phyloP scores from a whole-genome alignment of 192 early-diverging fungal genomes.

The Polychytrium aggregatum region DNA sequence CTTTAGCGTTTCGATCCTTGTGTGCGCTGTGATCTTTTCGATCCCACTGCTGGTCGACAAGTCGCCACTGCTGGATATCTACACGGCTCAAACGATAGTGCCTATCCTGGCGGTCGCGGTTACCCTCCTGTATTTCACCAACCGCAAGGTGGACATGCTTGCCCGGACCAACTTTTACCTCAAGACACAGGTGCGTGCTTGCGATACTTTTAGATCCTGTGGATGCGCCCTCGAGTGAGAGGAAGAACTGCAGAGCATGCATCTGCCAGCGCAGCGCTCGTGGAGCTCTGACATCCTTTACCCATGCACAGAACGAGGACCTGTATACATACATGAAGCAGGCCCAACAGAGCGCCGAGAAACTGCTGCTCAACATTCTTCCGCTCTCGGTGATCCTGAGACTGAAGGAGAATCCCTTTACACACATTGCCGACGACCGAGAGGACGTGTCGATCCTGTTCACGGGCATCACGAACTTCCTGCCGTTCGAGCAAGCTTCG shows the following conservation, averaged over 20 bases:
- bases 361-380: slow-evolving; percentile 21
- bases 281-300: neutral
- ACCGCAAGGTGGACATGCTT: slow-evolving; percentile 7
- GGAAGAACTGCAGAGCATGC: no score
- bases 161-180: slow-evolving; percentile 14
- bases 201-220: no score
- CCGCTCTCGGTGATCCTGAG: slow-evolving; percentile 17
- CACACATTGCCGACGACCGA: slow-evolving; percentile 15
- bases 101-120: neutral
- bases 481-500: no score
- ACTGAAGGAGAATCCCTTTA: slow-evolving; percentile 10
- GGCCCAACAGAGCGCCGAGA: slow-evolving; percentile 13
- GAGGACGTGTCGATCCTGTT: slow-evolving; percentile 21
- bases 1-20: slow-evolving; percentile 1
- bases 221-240: no score
- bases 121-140: slow-evolving; percentile 1
- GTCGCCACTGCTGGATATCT: neutral
- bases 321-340: slow-evolving; percentile 8
- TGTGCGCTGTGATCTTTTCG: slow-evolving; percentile 4
- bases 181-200: no score
- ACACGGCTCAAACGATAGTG: no score
- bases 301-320: slow-evolving; percentile 6
- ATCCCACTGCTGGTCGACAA: neutral
- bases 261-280: no score
- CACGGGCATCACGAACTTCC: slow-evolving; percentile 13